phyloP scores from a whole-genome alignment of 345 rosid genomes.

The Tarenaya hassleriana region DNA sequence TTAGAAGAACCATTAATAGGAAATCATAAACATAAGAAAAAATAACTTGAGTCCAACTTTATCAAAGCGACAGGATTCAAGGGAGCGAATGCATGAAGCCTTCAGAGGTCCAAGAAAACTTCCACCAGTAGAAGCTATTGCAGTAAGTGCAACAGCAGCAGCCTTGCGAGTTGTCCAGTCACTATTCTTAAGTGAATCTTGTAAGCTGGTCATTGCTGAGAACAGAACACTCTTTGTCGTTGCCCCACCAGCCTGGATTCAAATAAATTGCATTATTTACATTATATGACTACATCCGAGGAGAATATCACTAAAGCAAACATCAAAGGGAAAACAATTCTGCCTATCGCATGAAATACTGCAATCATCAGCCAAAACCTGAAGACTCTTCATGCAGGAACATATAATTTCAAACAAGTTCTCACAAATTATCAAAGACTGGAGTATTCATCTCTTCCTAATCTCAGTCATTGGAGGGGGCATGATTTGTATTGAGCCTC shows the following conservation, averaged over 20 bases:
- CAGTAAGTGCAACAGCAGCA: conserved; percentile 69
- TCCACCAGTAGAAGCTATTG: conserved; percentile 67
- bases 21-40: conserved; percentile 4
- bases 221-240: conserved; percentile 44
- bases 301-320: conserved; percentile 3
- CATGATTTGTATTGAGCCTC: too few species aligned
- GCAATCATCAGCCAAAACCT: too few species aligned
- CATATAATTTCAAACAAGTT: too few species aligned
- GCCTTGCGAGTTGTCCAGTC: conserved; percentile 96
- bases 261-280: conserved; percentile 1
- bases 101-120: conserved; percentile 57
- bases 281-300: conserved; percentile 1
- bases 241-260: conserved; percentile 87
- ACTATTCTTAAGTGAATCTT: conserved; percentile 62
- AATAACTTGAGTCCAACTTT: conserved; percentile 40
- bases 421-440: too few species aligned
- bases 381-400: too few species aligned
- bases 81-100: conserved; percentile 63
- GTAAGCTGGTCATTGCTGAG: conserved; percentile 64
- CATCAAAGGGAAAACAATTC: neutral
- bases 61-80: conserved; percentile 92
- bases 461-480: too few species aligned
- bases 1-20: conserved; percentile 2
- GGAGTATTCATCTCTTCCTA: too few species aligned
- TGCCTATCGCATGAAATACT: too few species aligned